Percentiles rank a stretch among this genome's conserved stretches.
These are phyloP conservation scores for Alternaria sp. DNA, from an alignment of 2,329 filamentous ascomycete species.

Conservation along the genomic window DNA sequence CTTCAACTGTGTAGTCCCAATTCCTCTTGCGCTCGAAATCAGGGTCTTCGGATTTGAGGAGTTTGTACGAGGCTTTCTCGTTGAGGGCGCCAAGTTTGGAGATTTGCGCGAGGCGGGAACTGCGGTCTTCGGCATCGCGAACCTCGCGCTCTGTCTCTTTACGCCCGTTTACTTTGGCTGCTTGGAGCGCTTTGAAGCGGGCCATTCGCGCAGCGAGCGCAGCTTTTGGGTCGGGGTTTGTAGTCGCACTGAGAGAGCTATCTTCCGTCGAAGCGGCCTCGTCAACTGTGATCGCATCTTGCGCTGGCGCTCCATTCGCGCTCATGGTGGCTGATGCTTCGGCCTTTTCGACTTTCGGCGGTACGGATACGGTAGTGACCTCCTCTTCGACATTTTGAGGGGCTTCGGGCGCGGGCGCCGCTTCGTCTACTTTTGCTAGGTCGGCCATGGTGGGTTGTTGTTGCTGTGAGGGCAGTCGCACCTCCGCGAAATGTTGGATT, in stretches of 20 bases:
- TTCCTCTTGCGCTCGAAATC: constrained; percentile 98
- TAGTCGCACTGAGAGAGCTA: constrained; percentile 4
- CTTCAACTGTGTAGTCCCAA: constrained; percentile 98
- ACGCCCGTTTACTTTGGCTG: constrained; percentile 63
- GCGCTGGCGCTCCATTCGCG: constrained; percentile 8
- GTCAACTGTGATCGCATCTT: constrained; percentile 1
- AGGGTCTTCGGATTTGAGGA: constrained; percentile 88
- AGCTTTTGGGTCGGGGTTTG: constrained; percentile 33
- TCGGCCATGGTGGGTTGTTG: constrained; percentile 29
- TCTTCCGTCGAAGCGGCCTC: constrained; percentile 6
- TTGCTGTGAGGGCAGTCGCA: neutral
- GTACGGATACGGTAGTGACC: neutral
- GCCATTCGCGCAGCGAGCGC: constrained; percentile 57
- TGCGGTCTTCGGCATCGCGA: constrained; percentile 45
- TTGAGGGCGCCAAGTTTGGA: constrained; percentile 82
- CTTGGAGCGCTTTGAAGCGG: constrained; percentile 86
- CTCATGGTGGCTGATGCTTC: constrained; percentile 5
- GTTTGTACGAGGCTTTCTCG: constrained; percentile 87
- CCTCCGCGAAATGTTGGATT: constrained; percentile 16
- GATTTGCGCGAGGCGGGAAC: constrained; percentile 61
- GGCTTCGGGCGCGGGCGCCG: neutral
- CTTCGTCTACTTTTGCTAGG: constrained; percentile 17
- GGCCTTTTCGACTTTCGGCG: constrained; percentile 2
- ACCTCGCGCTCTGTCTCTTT: constrained; percentile 64
- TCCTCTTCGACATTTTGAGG: neutral